Base-by-base conservation (phyloP, 2,329 filamentous ascomycete genomes). In the Fusarium dimerum region DNA sequence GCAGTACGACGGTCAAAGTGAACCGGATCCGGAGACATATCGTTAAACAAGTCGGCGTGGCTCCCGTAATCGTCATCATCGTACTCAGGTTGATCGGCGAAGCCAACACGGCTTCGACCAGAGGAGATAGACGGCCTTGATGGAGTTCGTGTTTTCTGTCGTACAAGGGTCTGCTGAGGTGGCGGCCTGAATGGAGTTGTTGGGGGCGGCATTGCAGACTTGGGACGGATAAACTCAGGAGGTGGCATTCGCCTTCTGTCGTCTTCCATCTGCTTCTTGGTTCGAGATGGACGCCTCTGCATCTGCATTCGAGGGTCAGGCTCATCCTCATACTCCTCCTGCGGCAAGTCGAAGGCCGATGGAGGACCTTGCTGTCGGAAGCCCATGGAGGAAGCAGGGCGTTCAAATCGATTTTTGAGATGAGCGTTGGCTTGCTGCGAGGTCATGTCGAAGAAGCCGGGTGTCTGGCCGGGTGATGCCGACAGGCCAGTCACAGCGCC, bases 211-310 rank as follows among this genome's bases (percentile, higher is more conserved):
- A 68, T 42, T 7, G 69, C 65, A 15, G 71, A 70, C 56, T 71
- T 68, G 1, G 70, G 75, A 13, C 77, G 66, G 45, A 70, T 70
- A 39, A 69, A 60, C 26, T 65, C 65, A 5, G 78, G 78, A 11
- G 79, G 79, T 18, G 80, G 79, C 78, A 81, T 80, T 30, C 71
- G 69, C 45, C 62, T 68, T 32, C 75, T 72, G 47, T 79, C 78
- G 2, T 80, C 75, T 1, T 77, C 72, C 8, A 70, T 55, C 45
- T 61, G 64, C 49, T 73, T 76, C 62, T 68, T 74, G 12, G 68
- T 68, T 34, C 71, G 63, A 1, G 79, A 81, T n/a, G 73, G 57
- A 18, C 76, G 75, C 26, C 78, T 72, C 6, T 67, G 44, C 2
- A 77, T 72, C 6, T 67, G 44, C 2, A 77, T 53, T 4, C 64